A percentile compares a stretch with the other conserved stretches of the same genome.
These are phyloP conservation scores for Phytophthora boehmeriae DNA, from an alignment of 352 stramenopile genomes.

Conservation along the genomic window DNA sequence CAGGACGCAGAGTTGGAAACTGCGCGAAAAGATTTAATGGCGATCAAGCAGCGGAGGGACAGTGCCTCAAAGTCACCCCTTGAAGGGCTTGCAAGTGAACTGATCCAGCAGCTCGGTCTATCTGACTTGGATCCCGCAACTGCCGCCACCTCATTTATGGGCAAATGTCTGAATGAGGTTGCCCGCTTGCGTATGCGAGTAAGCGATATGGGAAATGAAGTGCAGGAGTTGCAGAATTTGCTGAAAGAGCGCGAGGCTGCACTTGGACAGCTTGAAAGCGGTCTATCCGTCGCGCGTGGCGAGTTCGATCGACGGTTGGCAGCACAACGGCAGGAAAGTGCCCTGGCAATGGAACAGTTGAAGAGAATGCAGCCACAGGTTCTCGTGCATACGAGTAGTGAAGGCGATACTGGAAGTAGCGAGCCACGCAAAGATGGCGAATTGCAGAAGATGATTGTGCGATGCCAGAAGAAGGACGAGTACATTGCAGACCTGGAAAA, in stretches of 20 bases:
- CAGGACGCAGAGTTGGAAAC: conserved; percentile 71
- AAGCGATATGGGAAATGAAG: conserved; percentile 41
- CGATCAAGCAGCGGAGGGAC: conserved; percentile 50
- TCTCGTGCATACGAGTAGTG: conserved; percentile 9
- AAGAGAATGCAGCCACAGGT: conserved; percentile 53
- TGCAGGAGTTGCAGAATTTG: conserved; percentile 40
- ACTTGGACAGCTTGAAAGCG: conserved; percentile 66
- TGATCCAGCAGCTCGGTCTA: conserved; percentile 40
- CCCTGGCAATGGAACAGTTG: conserved; percentile 30
- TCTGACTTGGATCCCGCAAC: neutral
- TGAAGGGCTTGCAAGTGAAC: conserved; percentile 35
- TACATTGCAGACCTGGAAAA: conserved; percentile 87
- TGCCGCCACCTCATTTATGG: conserved; percentile 33
- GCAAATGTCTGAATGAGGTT: conserved; percentile 63
- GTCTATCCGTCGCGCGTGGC: conserved; percentile 57
- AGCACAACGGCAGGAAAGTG: conserved; percentile 54
- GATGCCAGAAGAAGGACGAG: conserved; percentile 80
- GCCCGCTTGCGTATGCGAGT: conserved; percentile 51
- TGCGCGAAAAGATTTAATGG: conserved; percentile 56
- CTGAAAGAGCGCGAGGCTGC: conserved; percentile 58
- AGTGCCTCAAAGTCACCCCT: conserved; percentile 46
- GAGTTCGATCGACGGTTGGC: conserved; percentile 79
- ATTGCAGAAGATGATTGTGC: conserved; percentile 74
- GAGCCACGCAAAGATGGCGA: conserved; percentile 44
- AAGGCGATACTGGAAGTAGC: neutral